Evolutionary conservation across 192 early-diverging fungal species (phyloP), one percentile per base, ranked within the genome.

Genomic region (Umbelopsis sp.): DNA sequence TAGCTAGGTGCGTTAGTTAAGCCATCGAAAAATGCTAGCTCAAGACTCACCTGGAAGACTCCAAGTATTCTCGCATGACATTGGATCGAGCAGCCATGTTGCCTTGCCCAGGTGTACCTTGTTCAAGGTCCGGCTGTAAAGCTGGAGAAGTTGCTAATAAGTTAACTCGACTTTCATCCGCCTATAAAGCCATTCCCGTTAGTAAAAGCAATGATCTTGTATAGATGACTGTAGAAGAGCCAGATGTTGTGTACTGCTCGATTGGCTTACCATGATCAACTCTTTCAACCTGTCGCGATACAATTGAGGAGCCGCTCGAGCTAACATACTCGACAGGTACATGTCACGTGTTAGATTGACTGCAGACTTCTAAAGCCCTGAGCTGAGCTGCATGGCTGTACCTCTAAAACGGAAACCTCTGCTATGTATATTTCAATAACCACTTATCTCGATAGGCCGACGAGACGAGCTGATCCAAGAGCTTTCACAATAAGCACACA

Each of bases 11-110:
- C 30, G 16, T n/a, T 33, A 21, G 23, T 10, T 33, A 21, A n/a
- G 11, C 21, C 18, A 45, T 9, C 33, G 2, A 66, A 12, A 2
- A 12, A 46, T 20, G 12, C 0, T 27, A n/a, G 6, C 22, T 13
- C 18, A 27, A 18, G 13, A 6, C 33, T 64, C 72, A 72, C 78
- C 78, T 79, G 30, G 78, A 79, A 25, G 74, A 70, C 12, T 79
- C 74, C 53, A 79, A 75, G 45, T 79, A 79, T 16, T 73, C 74
- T 46, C 61, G 48, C 33, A 79, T 52, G 23, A 25, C 55, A 53
- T 66, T 71, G 18, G 49, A 27, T 46, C n/a, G 50, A 58, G 47
- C 55, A 15, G 51, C 49, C 44, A 30, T 70, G 48, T 12, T 49
- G 22, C 37, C 67, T 44, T 68, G 45, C 33, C 45, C 70, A 23